Evolutionary conservation across 805 yeast genomes (phyloP).

Genomic region (Schwanniomyces vanrijiae): DNA sequence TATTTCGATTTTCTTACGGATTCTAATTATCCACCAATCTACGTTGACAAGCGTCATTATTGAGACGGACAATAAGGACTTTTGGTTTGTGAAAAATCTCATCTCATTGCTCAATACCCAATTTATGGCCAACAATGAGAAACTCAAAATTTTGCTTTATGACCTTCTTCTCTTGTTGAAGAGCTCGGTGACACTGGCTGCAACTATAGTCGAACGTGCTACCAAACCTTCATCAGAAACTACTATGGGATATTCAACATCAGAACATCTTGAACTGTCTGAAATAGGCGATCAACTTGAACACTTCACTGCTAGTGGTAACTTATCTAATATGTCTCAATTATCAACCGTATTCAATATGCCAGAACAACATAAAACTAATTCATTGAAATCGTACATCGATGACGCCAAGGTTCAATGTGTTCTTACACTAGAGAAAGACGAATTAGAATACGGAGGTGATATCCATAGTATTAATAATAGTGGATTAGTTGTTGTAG

Average conservation of each 20-base stretch:
- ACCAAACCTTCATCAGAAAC: slow-evolving; percentile 2
- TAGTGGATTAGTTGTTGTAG: slow-evolving; percentile 20
- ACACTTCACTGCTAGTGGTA: not conserved
- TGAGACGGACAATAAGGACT: slow-evolving; percentile 40
- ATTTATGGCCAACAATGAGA: slow-evolving; percentile 42
- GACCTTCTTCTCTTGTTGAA: slow-evolving; percentile 60
- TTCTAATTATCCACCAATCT: slow-evolving; percentile 57
- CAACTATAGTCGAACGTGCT: slow-evolving; percentile 7
- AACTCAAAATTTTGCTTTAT: slow-evolving; percentile 55
- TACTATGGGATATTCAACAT: not conserved
- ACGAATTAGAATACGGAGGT: slow-evolving; percentile 30
- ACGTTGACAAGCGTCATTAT: slow-evolving; percentile 47
- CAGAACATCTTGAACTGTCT: slow-evolving; percentile 1
- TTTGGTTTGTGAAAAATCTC: slow-evolving; percentile 48
- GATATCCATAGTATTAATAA: slow-evolving; percentile 34
- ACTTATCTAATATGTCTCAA: slow-evolving; percentile 3
- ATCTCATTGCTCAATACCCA: slow-evolving; percentile 45
- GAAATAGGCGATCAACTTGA: not conserved
- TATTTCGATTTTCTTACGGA: slow-evolving; percentile 50
- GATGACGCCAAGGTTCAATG: slow-evolving; percentile 15
- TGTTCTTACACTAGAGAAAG: slow-evolving; percentile 27
- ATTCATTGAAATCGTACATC: slow-evolving; percentile 16
- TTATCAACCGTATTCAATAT: slow-evolving; percentile 23
- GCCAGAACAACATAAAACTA: slow-evolving; percentile 27
- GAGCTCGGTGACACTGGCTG: slow-evolving; percentile 26